Conservation (phyloP, 2,329 filamentous ascomycete species). For the Tolypocladium cylindrosporum region DNA sequence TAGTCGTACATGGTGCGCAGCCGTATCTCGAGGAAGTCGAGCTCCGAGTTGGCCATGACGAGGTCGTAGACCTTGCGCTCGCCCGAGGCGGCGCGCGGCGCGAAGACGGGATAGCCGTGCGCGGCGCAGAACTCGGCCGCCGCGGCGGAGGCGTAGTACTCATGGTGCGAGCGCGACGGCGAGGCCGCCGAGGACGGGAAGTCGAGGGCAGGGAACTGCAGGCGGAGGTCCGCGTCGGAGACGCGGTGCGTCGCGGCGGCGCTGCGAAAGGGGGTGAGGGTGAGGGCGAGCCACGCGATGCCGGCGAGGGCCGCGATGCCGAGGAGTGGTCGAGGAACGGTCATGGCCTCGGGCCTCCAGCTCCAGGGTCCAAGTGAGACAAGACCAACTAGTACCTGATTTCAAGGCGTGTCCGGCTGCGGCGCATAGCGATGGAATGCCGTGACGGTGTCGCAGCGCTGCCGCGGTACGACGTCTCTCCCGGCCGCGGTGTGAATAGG, state of each 20-base stretch:
- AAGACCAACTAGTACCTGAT: background rate
- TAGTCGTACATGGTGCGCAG: slow-evolving; percentile 45
- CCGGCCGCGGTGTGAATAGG: background rate
- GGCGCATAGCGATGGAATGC: background rate
- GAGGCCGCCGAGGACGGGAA: background rate
- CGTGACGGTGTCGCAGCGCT: background rate
- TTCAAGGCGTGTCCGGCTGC: background rate
- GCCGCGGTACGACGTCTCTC: background rate
- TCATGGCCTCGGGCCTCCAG: background rate
- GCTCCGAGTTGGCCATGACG: slow-evolving; percentile 51
- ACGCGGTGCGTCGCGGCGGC: background rate
- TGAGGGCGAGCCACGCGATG: background rate
- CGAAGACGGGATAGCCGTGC: slow-evolving; percentile 21
- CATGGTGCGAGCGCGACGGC: background rate
- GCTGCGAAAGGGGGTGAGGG: background rate
- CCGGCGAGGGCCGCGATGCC: background rate
- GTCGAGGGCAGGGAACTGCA: background rate
- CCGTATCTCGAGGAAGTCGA: slow-evolving; percentile 57
- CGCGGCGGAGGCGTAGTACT: slow-evolving; percentile 1
- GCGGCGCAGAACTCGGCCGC: slow-evolving; percentile 17
- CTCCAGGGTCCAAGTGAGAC: background rate
- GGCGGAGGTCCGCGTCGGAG: background rate
- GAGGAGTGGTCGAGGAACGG: background rate
- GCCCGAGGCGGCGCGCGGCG: slow-evolving; percentile 11
- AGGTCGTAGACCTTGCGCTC: slow-evolving; percentile 36